Evolutionary conservation across 108 stramenopile genomes (phyloP), one percentile per base, ranked within the genome.

Genomic region (Skeletonema costatum): DNA sequence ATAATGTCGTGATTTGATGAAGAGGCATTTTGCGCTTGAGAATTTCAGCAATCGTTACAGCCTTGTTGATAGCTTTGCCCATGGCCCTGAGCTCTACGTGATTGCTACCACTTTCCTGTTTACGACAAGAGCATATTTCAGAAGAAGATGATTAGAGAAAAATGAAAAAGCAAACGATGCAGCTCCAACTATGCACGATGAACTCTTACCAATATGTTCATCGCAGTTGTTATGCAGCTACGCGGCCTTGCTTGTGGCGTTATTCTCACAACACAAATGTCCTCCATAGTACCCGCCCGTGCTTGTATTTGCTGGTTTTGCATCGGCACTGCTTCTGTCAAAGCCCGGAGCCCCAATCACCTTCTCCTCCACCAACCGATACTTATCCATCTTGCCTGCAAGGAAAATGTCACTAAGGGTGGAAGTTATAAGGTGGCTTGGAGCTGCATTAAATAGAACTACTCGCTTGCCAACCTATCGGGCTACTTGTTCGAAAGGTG

Each of bases 11-110:
- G 35, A 89, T 65, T 74, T 95, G 94, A 70, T 95, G 90, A 19
- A 95, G 80, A 17, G 92, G 92, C 87, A 92, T 85, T 66, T 93
- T 93, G 66, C 89, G 85, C 76, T 95, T 95, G 56, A 95, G 64
- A 64, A 95, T 95, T 68, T 95, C 94, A 1, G 90, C 88, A 63
- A 95, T 92, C 25, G 94, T 95, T 12, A 95, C 92, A n/a, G 91
- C 91, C 74, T 95, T 95, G 83, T 92, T 95, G 77, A 95, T 92
- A 13, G 94, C 94, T 60, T 91, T 85, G 12, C 94, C 94, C 94
- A 95, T 95, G 32, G 94, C 94, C 62, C 90, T 95, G 19, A 95
- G 73, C 66, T 89, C 87, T 46, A 94, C 86, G 32, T 77, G 86
- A 30, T 87, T 80, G 16, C 83, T 86, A 16, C 87, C 88, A 35